A percentile compares a stretch with the other conserved stretches of the same genome.
phyloP scores from a whole-genome alignment of 345 rosid genomes.

The Eucalyptus tenuipes region DNA sequence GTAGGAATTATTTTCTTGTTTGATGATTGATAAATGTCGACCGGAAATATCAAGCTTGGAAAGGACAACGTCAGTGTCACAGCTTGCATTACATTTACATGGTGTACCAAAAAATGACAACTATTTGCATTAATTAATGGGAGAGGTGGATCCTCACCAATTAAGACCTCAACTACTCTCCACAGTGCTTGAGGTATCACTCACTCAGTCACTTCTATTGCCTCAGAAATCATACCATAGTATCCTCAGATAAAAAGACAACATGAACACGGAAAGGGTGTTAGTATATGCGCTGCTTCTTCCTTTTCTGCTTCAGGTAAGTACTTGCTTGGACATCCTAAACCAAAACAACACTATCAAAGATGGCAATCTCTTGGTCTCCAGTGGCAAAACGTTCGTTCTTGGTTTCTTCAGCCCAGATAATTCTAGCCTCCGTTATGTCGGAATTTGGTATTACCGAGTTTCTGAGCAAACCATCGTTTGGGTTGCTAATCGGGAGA shows the following conservation, averaged over 20 bases:
- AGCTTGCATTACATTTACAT: neutral
- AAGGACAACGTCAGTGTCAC: neutral
- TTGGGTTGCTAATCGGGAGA: conserved; percentile 76
- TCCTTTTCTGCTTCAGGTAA: neutral
- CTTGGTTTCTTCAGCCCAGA: conserved; percentile 64
- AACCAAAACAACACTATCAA: conserved; percentile 3
- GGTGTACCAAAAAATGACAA: neutral
- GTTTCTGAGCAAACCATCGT: conserved; percentile 33
- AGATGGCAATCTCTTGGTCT: conserved; percentile 37
- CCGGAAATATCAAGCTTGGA: neutral
- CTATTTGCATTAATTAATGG: neutral
- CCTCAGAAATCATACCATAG: neutral
- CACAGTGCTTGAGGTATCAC: neutral
- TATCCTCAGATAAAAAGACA: neutral
- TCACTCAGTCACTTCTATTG: neutral
- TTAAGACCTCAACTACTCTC: neutral
- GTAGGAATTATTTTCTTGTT: neutral
- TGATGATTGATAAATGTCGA: neutral
- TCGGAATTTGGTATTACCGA: conserved; percentile 70
- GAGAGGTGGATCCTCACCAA: neutral
- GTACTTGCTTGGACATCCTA: conserved; percentile 9
- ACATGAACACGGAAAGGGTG: neutral
- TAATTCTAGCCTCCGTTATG: conserved; percentile 33
- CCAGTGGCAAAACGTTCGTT: conserved; percentile 17
- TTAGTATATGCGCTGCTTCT: neutral